Evolutionary conservation across 495 filamentous ascomycete genomes (phyloP), one percentile per base, ranked within the genome.

Genomic region (Talaromyces liani): DNA sequence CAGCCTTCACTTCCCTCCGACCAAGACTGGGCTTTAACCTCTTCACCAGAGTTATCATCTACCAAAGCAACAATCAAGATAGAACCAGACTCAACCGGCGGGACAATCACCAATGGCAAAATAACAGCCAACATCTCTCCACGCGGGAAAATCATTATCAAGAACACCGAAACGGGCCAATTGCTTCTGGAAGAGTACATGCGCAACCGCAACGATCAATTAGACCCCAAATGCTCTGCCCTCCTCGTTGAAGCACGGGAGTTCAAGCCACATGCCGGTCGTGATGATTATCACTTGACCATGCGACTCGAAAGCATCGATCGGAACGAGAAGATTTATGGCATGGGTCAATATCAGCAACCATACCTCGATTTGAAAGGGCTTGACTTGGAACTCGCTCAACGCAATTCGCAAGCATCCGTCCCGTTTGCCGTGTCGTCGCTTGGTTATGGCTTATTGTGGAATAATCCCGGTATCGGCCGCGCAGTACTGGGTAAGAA

Each of bases 311-410:
- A 85, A 67, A 80, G 78, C 9, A 64, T 80, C 3, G 73, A 79
- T 65, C 69, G 71, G 0, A 69, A 77, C 33, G 84, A 87, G 70
- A 83, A 80, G 68, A 77, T 87, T 12, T 87, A 79, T 65, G 84
- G 84, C 34, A 85, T 87, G 84, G 84, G 84, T 12, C 83, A 87
- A 69, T 87, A 87, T 65, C 84, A 87, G 65, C 82, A 85, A 66
- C 76, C 79, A 2, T 74, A 72, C 29, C 69, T 85, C 55, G 78
- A 87, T 66, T 73, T 85, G 58, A 85, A 85, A 66, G 84, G 84
- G 0, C 54, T 71, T 3, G 82, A 85, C 63, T 68, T 87, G 22
- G 84, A 85, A 66, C 72, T 87, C 0, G 83, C 84, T 4, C 84
- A 87, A n/a, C 81, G 83, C 6, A 85, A 85, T 66, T 84, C 81